Conservation (phyloP, 169 alveolate species). For the Condylostoma magnum region DNA sequence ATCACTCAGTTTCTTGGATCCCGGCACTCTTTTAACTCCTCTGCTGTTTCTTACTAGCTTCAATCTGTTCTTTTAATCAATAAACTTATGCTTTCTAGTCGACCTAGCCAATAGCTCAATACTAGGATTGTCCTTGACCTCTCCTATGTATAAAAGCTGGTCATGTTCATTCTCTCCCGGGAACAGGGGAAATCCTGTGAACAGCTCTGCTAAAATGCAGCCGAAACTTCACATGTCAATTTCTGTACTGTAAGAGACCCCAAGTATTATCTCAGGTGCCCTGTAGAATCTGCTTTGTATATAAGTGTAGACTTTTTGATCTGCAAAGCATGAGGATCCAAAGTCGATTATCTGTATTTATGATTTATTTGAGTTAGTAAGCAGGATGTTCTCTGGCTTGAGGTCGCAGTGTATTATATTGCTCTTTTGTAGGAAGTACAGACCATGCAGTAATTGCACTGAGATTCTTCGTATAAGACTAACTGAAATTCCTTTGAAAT, state of each 20-base stretch:
- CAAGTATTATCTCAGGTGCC: slow-evolving; percentile 98
- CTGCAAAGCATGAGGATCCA: slow-evolving; percentile 79
- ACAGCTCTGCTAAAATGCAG: slow-evolving; percentile 95
- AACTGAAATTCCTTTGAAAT: slow-evolving; percentile 72
- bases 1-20: slow-evolving; percentile 37
- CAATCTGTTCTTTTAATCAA: slow-evolving; percentile 59
- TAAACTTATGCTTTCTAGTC: slow-evolving; percentile 61
- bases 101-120: slow-evolving; percentile 41
- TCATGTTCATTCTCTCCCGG: slow-evolving; percentile 76
- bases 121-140: slow-evolving; percentile 71
- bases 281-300: slow-evolving; percentile 94
- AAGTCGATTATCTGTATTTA: slow-evolving; percentile 81
- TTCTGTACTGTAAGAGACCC: slow-evolving; percentile 85
- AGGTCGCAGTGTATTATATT: slow-evolving; percentile 83
- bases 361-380: slow-evolving; percentile 61
- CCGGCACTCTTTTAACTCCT: slow-evolving; percentile 58
- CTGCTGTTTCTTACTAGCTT: slow-evolving; percentile 39
- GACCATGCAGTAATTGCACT: slow-evolving; percentile 65
- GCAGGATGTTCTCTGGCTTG: slow-evolving; percentile 84
- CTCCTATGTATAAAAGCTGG: slow-evolving; percentile 69
- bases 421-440: slow-evolving; percentile 56
- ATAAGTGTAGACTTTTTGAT: slow-evolving; percentile 76
- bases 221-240: slow-evolving; percentile 98
- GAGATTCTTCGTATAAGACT: slow-evolving; percentile 76
- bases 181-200: slow-evolving; percentile 84